phyloP scores from a whole-genome alignment of 2,329 filamentous ascomycete species.

The Pseudopithomyces chartarum region DNA sequence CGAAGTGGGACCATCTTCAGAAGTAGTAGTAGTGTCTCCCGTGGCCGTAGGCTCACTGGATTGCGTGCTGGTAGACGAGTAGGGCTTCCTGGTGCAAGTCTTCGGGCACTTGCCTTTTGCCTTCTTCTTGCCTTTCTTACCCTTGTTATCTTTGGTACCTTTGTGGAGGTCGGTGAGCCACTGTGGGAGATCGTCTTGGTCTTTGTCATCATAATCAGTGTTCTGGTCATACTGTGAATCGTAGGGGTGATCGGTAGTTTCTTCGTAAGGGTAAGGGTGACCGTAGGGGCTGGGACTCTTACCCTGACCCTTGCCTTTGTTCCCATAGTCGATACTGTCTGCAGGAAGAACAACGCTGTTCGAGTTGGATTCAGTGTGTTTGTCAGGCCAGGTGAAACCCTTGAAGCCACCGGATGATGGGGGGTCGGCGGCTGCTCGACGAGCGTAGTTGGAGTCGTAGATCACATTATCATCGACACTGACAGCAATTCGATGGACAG shows the following conservation, averaged over 20 bases:
- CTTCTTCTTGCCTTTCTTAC: conserved; percentile 13
- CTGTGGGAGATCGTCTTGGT: conserved; percentile 14
- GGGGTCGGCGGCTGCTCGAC: background rate
- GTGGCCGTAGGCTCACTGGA: background rate
- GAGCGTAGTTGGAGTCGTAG: background rate
- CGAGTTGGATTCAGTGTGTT: background rate
- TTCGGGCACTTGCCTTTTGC: conserved; percentile 13
- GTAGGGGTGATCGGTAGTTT: conserved; percentile 5
- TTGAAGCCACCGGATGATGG: conserved; percentile 11
- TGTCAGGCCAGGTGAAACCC: conserved; percentile 9
- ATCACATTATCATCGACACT: background rate
- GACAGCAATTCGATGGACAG: background rate
- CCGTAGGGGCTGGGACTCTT: background rate
- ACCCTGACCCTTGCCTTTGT: background rate
- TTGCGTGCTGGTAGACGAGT: background rate
- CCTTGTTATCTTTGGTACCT: background rate
- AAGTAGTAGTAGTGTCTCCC: no score
- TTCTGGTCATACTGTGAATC: conserved; percentile 9
- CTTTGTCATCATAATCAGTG: conserved; percentile 2
- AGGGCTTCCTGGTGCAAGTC: conserved; percentile 2
- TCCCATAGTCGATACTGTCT: background rate
- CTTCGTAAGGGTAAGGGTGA: conserved; percentile 4
- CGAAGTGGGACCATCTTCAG: background rate
- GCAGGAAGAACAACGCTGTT: background rate
- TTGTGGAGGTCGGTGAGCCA: conserved; percentile 15